phyloP scores from a whole-genome alignment of 257 asterid species.

The Solanum chiquidenum region DNA sequence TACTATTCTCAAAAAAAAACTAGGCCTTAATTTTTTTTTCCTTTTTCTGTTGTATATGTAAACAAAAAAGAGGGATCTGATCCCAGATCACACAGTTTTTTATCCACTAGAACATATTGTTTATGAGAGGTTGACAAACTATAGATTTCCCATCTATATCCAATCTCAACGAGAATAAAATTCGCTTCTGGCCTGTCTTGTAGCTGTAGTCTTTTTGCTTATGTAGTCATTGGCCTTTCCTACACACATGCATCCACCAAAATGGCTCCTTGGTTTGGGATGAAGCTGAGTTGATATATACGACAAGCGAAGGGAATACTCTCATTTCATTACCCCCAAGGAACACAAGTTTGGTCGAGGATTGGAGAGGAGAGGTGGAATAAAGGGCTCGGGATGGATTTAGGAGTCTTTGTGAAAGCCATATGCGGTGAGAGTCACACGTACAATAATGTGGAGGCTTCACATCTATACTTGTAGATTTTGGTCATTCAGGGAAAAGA shows the following conservation, averaged over 20 bases:
- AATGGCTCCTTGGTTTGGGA: conserved; percentile 5
- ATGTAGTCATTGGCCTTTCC: not conserved
- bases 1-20: not conserved
- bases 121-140: not conserved
- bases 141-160: not conserved
- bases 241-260: not conserved
- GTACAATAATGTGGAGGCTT: not conserved
- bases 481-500: not conserved
- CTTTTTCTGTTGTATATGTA: not conserved
- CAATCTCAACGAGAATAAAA: conserved; percentile 6
- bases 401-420: not conserved
- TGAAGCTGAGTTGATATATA: conserved; percentile 6
- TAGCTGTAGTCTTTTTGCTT: conserved; percentile 13
- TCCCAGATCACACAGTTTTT: not conserved
- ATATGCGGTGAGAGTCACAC: not conserved
- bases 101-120: not conserved
- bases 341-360: not conserved
- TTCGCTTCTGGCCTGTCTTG: conserved; percentile 11
- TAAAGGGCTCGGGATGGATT: not conserved
- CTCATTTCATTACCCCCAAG: not conserved
- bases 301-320: conserved; percentile 2
- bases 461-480: not conserved
- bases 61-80: not conserved
- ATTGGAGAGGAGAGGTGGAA: not conserved
- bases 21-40: not conserved